Conservation (phyloP, 176 grass and related monocot species). For the Ampelocalamus luodianensis region DNA sequence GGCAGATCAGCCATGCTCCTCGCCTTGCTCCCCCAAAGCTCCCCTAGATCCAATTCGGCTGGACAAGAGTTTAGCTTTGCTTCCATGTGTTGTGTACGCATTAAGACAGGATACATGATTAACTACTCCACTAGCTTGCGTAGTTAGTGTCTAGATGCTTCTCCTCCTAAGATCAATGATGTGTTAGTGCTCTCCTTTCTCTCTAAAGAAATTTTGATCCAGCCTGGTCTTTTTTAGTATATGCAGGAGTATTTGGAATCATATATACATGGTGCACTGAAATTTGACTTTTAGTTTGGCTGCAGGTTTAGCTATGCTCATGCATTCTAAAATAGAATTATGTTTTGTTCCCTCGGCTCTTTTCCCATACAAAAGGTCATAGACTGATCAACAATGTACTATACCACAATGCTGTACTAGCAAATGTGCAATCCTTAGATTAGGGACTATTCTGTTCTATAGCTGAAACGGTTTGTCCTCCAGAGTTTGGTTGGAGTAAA, state of each 20-base stretch:
- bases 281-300: neutral
- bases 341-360: neutral
- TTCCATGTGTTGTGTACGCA: conserved; percentile 41
- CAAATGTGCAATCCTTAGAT: neutral
- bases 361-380: neutral
- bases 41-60: neutral
- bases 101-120: conserved; percentile 36
- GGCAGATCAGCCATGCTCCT: neutral
- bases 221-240: conserved; percentile 48
- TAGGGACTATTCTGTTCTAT: neutral
- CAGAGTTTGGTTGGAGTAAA: neutral
- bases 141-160: conserved; percentile 35
- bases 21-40: neutral
- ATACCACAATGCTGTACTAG: neutral
- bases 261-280: neutral
- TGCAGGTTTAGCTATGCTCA: neutral
- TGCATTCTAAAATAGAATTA: neutral
- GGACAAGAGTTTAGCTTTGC: conserved; percentile 50
- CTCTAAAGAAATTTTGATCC: conserved; percentile 26
- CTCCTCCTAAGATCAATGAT: conserved; percentile 34
- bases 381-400: neutral
- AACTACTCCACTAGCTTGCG: conserved; percentile 38
- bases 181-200: conserved; percentile 5
- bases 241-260: neutral
- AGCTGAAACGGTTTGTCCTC: conserved; percentile 2